Evolutionary conservation across 2,329 filamentous ascomycete species (phyloP), one percentile per base, ranked within the genome.

Genomic region (Trichoderma pleuroti): DNA sequence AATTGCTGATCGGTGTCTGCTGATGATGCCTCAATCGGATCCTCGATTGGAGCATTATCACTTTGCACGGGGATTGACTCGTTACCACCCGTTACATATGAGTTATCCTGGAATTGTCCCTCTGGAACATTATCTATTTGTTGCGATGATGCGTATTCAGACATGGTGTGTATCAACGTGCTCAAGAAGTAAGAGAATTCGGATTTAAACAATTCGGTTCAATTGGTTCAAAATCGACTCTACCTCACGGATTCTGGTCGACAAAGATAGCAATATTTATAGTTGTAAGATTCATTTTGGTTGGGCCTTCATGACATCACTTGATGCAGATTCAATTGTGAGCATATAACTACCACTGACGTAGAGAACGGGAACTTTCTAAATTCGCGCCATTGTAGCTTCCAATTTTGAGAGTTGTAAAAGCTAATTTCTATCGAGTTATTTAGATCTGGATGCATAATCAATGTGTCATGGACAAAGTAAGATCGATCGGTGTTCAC

Each of bases 31-130:
- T 72, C 8, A 1, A 70, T 30, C 2, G 70, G 60, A 28, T 72
- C 70, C n/a, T 72, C 70, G 14, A 72, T 30, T 4, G 4, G 16
- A 5, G 24, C 61, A 21, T 61, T 42, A 24, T 72, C 66, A n/a
- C 67, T 28, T 28, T 72, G 66, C 9, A 72, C 70, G 1, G 66
- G 70, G 11, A 72, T 18, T 5, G 70, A 21, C 11, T 70, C 60
- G 2, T 67, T 60, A 18, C 34, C 14, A 4, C 36, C 21, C 11
- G 70, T 61, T 10, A 57, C 34, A n/a, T 72, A 72, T 3, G 70
- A 72, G 4, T 59, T 52, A 18, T 72, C 70, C n/a, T 65, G 28
- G 14, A 70, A 9, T 18, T 68, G 52, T 16, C 69, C 69, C 1
- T 71, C 63, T 18, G 69, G 69, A 28, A 56, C 54, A 3, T 61